Evolutionary conservation across 306 rosid genomes (phyloP).

Genomic region (Adenanthera pavonina): DNA sequence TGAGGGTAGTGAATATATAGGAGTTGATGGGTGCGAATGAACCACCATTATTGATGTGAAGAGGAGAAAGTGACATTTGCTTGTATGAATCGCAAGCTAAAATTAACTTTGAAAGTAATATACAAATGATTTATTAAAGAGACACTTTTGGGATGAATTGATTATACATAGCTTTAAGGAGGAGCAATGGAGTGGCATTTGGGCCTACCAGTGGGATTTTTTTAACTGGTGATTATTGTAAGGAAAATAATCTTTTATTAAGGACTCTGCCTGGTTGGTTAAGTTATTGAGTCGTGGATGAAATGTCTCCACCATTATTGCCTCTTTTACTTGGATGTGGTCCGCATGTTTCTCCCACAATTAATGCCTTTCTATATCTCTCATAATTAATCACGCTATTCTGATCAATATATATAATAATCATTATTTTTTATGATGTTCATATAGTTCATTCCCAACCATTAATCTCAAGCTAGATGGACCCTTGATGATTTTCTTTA

Average conservation of each 20-base stretch:
- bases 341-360: slow-evolving; percentile 39
- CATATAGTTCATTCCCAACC: slow-evolving; percentile 27
- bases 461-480: slow-evolving; percentile 37
- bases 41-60: slow-evolving; percentile 82
- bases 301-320: slow-evolving; percentile 73
- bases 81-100: slow-evolving; percentile 96
- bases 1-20: slow-evolving; percentile 42
- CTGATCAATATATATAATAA: not conserved
- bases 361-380: slow-evolving; percentile 16
- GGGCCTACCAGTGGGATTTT: slow-evolving; percentile 63
- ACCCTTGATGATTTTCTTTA: slow-evolving; percentile 10
- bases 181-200: slow-evolving; percentile 74
- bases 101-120: slow-evolving; percentile 63
- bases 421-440: not conserved
- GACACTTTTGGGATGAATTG: slow-evolving; percentile 51
- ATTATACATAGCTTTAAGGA: slow-evolving; percentile 91
- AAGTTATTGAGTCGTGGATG: slow-evolving; percentile 86
- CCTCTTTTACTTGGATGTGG: slow-evolving; percentile 46
- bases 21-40: slow-evolving; percentile 80
- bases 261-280: slow-evolving; percentile 78
- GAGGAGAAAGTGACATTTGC: slow-evolving; percentile 75
- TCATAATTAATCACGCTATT: slow-evolving; percentile 25
- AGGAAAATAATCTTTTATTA: slow-evolving; percentile 6
- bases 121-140: slow-evolving; percentile 60
- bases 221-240: slow-evolving; percentile 40